Evolutionary conservation across 2,329 filamentous ascomycete species (phyloP).

Genomic region (Xylaria polymorpha): DNA sequence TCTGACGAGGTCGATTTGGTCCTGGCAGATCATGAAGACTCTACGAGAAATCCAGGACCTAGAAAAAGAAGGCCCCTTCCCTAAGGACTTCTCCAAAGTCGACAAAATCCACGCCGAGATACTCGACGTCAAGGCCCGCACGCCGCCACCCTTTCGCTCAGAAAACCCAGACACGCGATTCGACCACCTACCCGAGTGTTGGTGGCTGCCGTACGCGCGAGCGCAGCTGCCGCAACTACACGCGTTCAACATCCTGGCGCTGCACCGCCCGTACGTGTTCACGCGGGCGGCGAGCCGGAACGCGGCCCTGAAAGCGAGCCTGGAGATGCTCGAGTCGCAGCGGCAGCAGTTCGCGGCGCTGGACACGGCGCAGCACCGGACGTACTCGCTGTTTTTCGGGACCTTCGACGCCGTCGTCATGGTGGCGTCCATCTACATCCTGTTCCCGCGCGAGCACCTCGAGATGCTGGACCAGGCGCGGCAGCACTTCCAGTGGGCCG

Average conservation of each 20-base stretch:
- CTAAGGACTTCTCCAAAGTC: constrained; percentile 65
- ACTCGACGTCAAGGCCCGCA: constrained; percentile 59
- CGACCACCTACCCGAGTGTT: constrained; percentile 63
- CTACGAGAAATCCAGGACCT: constrained; percentile 66
- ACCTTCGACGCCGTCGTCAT: constrained; percentile 73
- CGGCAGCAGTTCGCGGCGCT: constrained; percentile 61
- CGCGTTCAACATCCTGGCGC: constrained; percentile 67
- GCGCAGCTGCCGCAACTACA: constrained; percentile 61
- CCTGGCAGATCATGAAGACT: constrained; percentile 59
- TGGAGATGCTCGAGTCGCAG: constrained; percentile 67
- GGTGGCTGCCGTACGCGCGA: constrained; percentile 63
- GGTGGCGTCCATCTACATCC: constrained; percentile 69
- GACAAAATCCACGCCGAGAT: constrained; percentile 66
- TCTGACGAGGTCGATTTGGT: constrained; percentile 65
- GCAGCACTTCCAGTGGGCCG: constrained; percentile 69
- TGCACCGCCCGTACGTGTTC: constrained; percentile 72
- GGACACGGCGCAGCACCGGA: constrained; percentile 63
- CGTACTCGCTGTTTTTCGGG: constrained; percentile 69
- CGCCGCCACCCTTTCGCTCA: constrained; percentile 65
- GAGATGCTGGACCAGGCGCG: constrained; percentile 60
- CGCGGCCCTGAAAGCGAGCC: constrained; percentile 66
- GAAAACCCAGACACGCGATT: constrained; percentile 68
- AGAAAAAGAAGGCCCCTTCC: constrained; percentile 66
- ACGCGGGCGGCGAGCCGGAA: constrained; percentile 64
- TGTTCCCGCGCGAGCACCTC: constrained; percentile 67